Conservation (phyloP, 106 monocot species). For the Amphibolis antarctica region DNA sequence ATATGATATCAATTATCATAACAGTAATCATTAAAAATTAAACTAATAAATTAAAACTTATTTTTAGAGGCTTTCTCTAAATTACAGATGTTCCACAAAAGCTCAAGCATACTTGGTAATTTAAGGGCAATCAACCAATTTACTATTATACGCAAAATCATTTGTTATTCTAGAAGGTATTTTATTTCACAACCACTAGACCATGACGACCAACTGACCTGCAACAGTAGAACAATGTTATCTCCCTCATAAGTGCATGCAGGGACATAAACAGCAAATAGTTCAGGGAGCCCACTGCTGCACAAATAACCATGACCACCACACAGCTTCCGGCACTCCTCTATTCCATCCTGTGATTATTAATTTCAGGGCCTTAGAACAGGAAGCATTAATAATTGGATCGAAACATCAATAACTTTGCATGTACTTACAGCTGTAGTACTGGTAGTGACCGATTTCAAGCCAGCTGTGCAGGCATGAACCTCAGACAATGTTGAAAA, state of each 20-base stretch:
- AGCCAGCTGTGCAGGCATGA: constrained; percentile 97
- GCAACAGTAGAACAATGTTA: constrained; percentile 76
- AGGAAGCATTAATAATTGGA: too few relatives aligned
- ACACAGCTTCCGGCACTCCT: constrained; percentile 96
- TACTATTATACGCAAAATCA: not conserved
- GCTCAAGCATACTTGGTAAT: too few relatives aligned
- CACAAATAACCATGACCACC: constrained; percentile 97
- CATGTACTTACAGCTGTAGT: constrained; percentile 73
- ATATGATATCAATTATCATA: too few relatives aligned
- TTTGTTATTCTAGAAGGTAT: not conserved
- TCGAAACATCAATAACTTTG: too few relatives aligned
- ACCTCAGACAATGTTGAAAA: constrained; percentile 88
- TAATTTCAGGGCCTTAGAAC: too few relatives aligned
- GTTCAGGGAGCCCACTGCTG: constrained; percentile 96
- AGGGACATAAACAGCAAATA: constrained; percentile 94
- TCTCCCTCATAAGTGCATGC: constrained; percentile 97
- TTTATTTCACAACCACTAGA: not conserved
- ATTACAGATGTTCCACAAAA: too few relatives aligned
- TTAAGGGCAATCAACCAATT: not conserved
- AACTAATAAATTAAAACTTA: too few relatives aligned
- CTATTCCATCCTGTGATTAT: constrained; percentile 72
- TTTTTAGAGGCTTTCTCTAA: too few relatives aligned
- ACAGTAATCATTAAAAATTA: too few relatives aligned
- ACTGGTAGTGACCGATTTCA: constrained; percentile 89
- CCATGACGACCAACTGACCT: constrained; percentile 28